These are phyloP conservation scores for Pseudohalonectria lignicola DNA, from an alignment of 2,329 filamentous ascomycete species.

Conservation along the genomic window DNA sequence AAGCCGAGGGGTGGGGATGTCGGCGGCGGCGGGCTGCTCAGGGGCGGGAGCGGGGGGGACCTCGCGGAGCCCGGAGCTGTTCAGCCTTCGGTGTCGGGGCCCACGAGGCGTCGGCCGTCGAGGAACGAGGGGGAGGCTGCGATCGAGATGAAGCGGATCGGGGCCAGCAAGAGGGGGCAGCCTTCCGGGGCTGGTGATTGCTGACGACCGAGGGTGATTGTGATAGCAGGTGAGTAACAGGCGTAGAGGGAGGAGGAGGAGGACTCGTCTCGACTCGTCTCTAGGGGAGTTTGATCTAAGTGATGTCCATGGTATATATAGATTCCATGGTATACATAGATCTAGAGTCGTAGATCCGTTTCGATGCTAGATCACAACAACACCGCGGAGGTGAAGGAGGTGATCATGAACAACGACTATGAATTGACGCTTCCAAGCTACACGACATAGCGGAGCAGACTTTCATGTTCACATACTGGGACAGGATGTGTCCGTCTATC, in stretches of 20 bases:
- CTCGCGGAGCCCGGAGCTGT: slow-evolving; percentile 22
- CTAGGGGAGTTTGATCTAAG: no score
- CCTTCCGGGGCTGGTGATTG: background rate
- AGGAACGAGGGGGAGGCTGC: slow-evolving; percentile 6
- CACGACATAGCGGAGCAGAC: background rate
- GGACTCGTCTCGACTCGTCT: no score
- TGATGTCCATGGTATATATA: no score
- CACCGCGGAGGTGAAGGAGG: no score
- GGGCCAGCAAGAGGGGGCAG: slow-evolving; percentile 12
- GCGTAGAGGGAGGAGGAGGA: no score
- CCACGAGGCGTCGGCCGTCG: slow-evolving; percentile 5
- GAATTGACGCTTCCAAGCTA: background rate
- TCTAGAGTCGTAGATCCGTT: no score
- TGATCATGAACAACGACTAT: no score
- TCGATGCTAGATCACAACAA: no score
- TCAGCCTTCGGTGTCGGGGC: slow-evolving; percentile 7
- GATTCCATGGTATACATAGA: background rate
- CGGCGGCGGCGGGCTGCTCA: background rate
- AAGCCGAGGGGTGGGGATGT: slow-evolving; percentile 4
- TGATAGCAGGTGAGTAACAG: background rate
- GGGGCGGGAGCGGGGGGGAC: slow-evolving; percentile 19
- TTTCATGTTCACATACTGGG: background rate
- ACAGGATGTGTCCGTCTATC: background rate
- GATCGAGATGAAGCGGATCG: slow-evolving; percentile 15
- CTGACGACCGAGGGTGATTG: background rate